phyloP scores from a whole-genome alignment of 495 filamentous ascomycete species.

The Cercophora samala region DNA sequence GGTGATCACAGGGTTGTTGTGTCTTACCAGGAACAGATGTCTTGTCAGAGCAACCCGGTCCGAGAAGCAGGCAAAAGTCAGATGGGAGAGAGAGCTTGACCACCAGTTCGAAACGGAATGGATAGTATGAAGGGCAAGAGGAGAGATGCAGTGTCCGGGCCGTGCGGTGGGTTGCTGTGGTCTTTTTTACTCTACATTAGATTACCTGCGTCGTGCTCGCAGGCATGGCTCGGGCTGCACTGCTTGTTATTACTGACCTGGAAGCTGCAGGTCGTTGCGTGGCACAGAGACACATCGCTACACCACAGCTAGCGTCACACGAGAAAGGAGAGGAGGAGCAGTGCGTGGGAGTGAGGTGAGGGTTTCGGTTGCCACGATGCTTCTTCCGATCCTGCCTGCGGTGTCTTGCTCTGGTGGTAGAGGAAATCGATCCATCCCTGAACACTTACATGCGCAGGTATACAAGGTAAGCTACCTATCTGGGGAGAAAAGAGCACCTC shows the following conservation, averaged over 20 bases:
- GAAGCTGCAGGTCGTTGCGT: constrained; percentile 15
- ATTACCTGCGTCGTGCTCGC: neutral
- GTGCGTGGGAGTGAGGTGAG: neutral
- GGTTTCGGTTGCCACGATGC: constrained; percentile 19
- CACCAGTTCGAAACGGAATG: neutral
- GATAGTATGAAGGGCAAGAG: neutral
- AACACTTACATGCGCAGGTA: neutral
- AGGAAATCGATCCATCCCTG: neutral
- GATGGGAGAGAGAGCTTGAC: neutral
- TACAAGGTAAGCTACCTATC: neutral
- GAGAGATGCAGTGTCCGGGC: neutral
- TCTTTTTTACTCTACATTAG: neutral
- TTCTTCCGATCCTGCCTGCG: constrained; percentile 23
- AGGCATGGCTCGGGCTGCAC: constrained; percentile 3
- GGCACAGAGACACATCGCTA: constrained; percentile 18
- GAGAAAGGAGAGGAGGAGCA: constrained; percentile 10
- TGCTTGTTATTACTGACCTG: neutral
- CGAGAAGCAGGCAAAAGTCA: neutral
- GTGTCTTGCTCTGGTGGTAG: neutral
- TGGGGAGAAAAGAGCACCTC: neutral
- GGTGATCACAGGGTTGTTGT: neutral
- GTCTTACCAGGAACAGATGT: neutral
- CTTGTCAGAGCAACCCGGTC: neutral
- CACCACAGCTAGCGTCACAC: constrained; percentile 11
- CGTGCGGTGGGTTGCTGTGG: neutral